A percentile compares a stretch with the other conserved stretches of the same genome.
These are phyloP conservation scores for Geotrichum siamense DNA, from an alignment of 1,139 yeast genomes.

Conservation along the genomic window DNA sequence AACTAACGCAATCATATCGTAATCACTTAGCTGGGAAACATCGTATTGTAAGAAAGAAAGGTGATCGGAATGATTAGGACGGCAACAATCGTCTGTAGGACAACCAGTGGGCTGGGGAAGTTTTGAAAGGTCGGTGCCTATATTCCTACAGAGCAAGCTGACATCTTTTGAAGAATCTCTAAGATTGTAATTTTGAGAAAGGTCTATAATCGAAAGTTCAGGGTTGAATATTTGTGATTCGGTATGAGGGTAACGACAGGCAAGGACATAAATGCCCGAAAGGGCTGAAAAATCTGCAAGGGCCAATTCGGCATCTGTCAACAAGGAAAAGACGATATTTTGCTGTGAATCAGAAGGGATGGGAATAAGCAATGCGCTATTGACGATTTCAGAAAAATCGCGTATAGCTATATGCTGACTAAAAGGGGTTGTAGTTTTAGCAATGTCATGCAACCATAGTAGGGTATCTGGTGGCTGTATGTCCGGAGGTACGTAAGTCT, in stretches of 20 bases:
- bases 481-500: slow-evolving; percentile 11
- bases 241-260: slow-evolving; percentile 22
- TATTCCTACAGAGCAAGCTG: slow-evolving; percentile 25
- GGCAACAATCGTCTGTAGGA: slow-evolving; percentile 21
- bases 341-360: slow-evolving; percentile 3
- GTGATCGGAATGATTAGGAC: slow-evolving; percentile 31
- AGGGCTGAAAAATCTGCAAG: slow-evolving; percentile 13
- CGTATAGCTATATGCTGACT: neutral
- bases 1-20: slow-evolving; percentile 46
- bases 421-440: slow-evolving; percentile 3
- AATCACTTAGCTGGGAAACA: slow-evolving; percentile 31
- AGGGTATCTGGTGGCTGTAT: slow-evolving; percentile 15
- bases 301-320: slow-evolving; percentile 18
- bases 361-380: neutral
- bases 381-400: neutral
- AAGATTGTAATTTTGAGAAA: slow-evolving; percentile 5
- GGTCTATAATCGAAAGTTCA: slow-evolving; percentile 19
- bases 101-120: slow-evolving; percentile 21
- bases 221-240: slow-evolving; percentile 15
- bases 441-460: slow-evolving; percentile 12
- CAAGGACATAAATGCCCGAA: slow-evolving; percentile 23
- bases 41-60: slow-evolving; percentile 43
- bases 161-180: slow-evolving; percentile 11
- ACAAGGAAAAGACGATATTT: slow-evolving; percentile 5
- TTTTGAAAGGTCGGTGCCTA: slow-evolving; percentile 22